Percentiles rank a stretch among this genome's conserved stretches.
Evolutionary conservation across 179 eudicot genomes (phyloP).

Genomic region (Beta corolliflora): DNA sequence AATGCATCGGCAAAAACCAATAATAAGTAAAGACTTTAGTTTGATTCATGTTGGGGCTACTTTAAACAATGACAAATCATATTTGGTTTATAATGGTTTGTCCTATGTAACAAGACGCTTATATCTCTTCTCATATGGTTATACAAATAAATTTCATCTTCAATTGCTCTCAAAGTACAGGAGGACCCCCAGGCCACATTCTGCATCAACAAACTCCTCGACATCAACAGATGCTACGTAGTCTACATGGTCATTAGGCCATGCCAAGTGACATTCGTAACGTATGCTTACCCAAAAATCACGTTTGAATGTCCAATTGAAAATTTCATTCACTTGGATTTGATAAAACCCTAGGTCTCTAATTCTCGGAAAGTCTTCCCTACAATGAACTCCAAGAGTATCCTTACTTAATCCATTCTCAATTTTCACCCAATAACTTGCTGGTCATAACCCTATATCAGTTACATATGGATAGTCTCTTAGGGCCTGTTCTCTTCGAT

Average conservation of each 20-base stretch:
- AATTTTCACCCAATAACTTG: neutral
- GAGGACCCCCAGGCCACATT: constrained; percentile 12
- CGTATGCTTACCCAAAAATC: too few relatives aligned
- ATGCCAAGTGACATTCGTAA: neutral
- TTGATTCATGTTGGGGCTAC: too few relatives aligned
- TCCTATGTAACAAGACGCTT: too few relatives aligned
- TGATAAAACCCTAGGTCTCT: neutral
- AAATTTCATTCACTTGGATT: neutral
- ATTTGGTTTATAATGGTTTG: too few relatives aligned
- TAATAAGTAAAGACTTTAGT: too few relatives aligned
- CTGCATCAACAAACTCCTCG: neutral
- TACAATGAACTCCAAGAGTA: neutral
- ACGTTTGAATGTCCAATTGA: neutral
- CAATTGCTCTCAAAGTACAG: constrained; percentile 2
- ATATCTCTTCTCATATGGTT: neutral
- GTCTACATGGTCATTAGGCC: neutral
- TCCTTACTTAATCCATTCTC: constrained; percentile 3
- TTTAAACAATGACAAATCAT: too few relatives aligned
- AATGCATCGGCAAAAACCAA: too few relatives aligned
- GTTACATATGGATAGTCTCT: neutral
- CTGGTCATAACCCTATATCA: neutral
- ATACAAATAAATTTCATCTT: constrained; percentile 13
- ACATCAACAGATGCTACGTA: neutral
- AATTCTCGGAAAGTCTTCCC: too few relatives aligned
- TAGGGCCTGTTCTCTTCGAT: too few relatives aligned